A percentile compares a stretch with the other conserved stretches of the same genome.
phyloP scores from a whole-genome alignment of 1,139 yeast species.

The Sugiyamaella grinbergsii region DNA sequence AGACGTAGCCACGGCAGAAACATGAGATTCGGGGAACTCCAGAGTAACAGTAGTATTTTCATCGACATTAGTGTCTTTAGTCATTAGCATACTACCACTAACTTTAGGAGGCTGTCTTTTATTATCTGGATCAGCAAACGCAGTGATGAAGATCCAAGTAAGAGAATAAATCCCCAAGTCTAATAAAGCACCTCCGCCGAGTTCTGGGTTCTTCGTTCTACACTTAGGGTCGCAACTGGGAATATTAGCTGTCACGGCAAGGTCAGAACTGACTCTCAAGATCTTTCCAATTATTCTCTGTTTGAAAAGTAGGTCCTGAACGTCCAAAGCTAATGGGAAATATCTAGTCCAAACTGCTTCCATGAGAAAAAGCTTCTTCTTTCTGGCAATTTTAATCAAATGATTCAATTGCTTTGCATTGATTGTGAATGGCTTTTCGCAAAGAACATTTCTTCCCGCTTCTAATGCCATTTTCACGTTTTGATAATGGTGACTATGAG shows the following conservation, averaged over 20 bases:
- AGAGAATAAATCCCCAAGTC: constrained; percentile 63
- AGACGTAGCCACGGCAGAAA: constrained; percentile 39
- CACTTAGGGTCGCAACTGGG: constrained; percentile 35
- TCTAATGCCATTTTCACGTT: constrained; percentile 53
- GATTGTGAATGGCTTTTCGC: constrained; percentile 64
- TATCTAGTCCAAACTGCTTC: constrained; percentile 70
- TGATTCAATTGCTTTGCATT: constrained; percentile 52
- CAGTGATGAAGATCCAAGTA: constrained; percentile 46
- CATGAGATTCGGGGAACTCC: constrained; percentile 36
- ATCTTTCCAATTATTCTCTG: constrained; percentile 53
- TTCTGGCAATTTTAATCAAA: constrained; percentile 50
- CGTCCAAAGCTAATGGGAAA: constrained; percentile 52
- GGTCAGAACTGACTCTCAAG: constrained; percentile 48
- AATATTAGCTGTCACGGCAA: constrained; percentile 45
- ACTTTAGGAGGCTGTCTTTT: constrained; percentile 31
- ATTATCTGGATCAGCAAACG: constrained; percentile 39
- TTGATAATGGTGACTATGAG: constrained; percentile 58
- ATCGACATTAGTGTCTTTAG: constrained; percentile 38
- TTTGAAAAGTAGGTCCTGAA: constrained; percentile 48
- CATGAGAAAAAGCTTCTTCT: constrained; percentile 54
- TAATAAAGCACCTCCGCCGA: constrained; percentile 64
- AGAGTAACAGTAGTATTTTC: constrained; percentile 37
- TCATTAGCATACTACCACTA: constrained; percentile 29
- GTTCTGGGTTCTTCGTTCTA: constrained; percentile 42
- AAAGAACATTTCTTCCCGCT: constrained; percentile 58